phyloP scores from a whole-genome alignment of 164 flowering plant genomes.

The Aristolochia fimbriata region DNA sequence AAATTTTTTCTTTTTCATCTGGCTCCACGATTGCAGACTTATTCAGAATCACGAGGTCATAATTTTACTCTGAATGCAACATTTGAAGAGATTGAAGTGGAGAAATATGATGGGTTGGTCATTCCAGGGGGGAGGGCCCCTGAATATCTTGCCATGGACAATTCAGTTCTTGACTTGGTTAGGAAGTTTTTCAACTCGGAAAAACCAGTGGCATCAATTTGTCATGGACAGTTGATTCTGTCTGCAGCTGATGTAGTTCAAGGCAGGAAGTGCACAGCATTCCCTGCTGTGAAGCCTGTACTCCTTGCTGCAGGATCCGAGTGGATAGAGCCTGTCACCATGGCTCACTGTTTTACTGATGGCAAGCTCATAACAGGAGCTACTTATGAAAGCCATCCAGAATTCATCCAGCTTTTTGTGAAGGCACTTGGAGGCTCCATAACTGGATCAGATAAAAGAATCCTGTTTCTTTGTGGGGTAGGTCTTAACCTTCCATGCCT shows the following conservation, averaged over 20 bases:
- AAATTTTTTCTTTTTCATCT: neutral
- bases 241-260: slow-evolving; percentile 76
- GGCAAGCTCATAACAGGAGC: slow-evolving; percentile 73
- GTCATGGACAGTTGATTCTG: slow-evolving; percentile 89
- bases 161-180: slow-evolving; percentile 53
- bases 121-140: slow-evolving; percentile 95
- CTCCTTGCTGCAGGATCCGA: slow-evolving; percentile 73
- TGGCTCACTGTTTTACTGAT: slow-evolving; percentile 54
- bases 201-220: slow-evolving; percentile 79
- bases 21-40: slow-evolving; percentile 42
- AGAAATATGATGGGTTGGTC: slow-evolving; percentile 75
- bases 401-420: slow-evolving; percentile 58
- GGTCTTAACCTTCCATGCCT: slow-evolving; percentile 11
- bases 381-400: slow-evolving; percentile 75
- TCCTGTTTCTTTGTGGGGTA: slow-evolving; percentile 97
- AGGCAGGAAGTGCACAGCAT: slow-evolving; percentile 72
- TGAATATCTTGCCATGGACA: slow-evolving; percentile 81
- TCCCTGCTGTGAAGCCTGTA: slow-evolving; percentile 52
- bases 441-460: slow-evolving; percentile 48
- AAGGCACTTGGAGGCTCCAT: slow-evolving; percentile 78
- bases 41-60: slow-evolving; percentile 77
- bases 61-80: slow-evolving; percentile 93
- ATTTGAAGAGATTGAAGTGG: slow-evolving; percentile 62
- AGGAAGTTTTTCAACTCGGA: slow-evolving; percentile 36
- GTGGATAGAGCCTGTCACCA: slow-evolving; percentile 72